Conservation (phyloP, 2,329 filamentous ascomycete genomes). For the Eutypella sp. region DNA sequence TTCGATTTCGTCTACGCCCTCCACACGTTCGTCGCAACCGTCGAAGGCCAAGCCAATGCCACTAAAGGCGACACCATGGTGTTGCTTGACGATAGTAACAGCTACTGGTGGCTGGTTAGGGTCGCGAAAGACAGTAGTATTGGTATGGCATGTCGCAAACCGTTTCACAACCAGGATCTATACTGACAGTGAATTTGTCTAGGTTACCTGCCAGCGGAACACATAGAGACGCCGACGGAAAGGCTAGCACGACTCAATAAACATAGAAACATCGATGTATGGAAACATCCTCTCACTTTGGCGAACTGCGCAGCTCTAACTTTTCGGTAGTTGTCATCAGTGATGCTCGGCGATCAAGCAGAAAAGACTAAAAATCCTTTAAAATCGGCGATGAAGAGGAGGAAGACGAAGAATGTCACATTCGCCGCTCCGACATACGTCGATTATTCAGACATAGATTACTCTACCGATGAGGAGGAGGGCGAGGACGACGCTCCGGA, state of each 20-base stretch:
- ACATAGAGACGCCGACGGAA: slow-evolving; percentile 97
- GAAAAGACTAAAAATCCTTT: slow-evolving; percentile 80
- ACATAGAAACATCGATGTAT: slow-evolving; percentile 93
- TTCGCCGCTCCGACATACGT: slow-evolving; percentile 83
- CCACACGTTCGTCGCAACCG: slow-evolving; percentile 95
- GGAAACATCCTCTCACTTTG: slow-evolving; percentile 26
- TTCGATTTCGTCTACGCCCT: slow-evolving; percentile 99
- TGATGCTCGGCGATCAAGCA: slow-evolving; percentile 58
- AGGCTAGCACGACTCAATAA: slow-evolving; percentile 91
- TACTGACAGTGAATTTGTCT: slow-evolving; percentile 1
- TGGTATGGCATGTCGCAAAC: slow-evolving; percentile 38
- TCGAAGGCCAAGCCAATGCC: slow-evolving; percentile 96
- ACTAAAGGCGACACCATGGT: slow-evolving; percentile 99
- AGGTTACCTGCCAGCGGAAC: slow-evolving; percentile 95
- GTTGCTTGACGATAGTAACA: slow-evolving; percentile 95
- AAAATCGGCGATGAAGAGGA: slow-evolving; percentile 75
- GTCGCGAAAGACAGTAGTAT: slow-evolving; percentile 98
- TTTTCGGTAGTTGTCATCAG: slow-evolving; percentile 48
- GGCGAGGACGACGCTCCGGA: slow-evolving; percentile 42
- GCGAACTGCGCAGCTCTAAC: slow-evolving; percentile 19
- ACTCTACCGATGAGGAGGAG: slow-evolving; percentile 73
- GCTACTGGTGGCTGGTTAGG: slow-evolving; percentile 98
- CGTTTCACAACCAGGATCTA: neutral
- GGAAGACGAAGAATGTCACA: slow-evolving; percentile 80
- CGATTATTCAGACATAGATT: slow-evolving; percentile 82